These are phyloP conservation scores for Spatholobus suberectus DNA, from an alignment of 306 rosid species.

Conservation along the genomic window DNA sequence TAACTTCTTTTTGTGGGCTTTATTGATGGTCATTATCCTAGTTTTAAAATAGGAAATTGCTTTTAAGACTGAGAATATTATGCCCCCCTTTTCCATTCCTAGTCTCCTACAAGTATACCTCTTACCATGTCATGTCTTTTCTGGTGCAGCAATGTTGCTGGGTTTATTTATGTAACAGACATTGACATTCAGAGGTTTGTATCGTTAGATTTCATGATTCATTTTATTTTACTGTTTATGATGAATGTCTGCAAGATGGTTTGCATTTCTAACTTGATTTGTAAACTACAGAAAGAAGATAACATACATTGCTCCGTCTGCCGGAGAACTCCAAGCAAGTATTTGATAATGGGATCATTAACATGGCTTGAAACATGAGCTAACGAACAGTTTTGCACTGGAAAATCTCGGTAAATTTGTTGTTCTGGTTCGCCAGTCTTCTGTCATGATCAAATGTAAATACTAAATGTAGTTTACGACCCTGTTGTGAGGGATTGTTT, in stretches of 20 bases:
- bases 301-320: constrained; percentile 85
- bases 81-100: neutral
- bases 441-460: constrained; percentile 27
- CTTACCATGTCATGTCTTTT: constrained; percentile 32
- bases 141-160: constrained; percentile 84
- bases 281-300: constrained; percentile 78
- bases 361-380: constrained; percentile 87
- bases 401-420: neutral
- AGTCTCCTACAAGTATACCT: neutral
- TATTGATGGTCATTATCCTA: neutral
- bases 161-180: constrained; percentile 85
- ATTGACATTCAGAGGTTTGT: constrained; percentile 86
- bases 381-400: constrained; percentile 23
- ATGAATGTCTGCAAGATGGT: constrained; percentile 5
- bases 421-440: neutral
- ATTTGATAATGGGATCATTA: constrained; percentile 76
- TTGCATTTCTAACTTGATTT: constrained; percentile 41
- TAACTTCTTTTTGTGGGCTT: constrained; percentile 15
- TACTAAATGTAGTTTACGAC: constrained; percentile 8
- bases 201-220: neutral
- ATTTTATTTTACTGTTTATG: neutral
- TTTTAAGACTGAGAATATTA: neutral
- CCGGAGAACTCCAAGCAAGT: constrained; percentile 95
- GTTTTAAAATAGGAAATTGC: neutral
- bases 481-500: constrained; percentile 11